Evolutionary conservation across 306 rosid genomes (phyloP).

Genomic region (Calophaca sinica): DNA sequence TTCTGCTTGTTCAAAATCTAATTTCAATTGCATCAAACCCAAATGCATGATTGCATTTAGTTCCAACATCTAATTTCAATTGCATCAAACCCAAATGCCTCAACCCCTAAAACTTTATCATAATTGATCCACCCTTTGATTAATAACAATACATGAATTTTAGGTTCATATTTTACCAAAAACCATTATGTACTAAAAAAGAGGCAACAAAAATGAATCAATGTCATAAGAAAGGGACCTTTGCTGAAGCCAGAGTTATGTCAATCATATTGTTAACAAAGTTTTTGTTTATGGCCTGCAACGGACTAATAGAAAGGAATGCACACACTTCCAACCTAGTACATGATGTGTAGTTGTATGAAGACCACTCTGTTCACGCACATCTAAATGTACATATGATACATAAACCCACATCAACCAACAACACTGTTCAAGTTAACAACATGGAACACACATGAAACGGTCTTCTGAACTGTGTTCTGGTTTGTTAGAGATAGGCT

Average conservation of each 20-base stretch:
- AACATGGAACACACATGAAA: neutral
- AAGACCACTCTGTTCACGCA: constrained; percentile 26
- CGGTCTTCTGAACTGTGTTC: constrained; percentile 4
- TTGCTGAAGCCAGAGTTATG: too few relatives aligned
- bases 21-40: too few relatives aligned
- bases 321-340: too few relatives aligned
- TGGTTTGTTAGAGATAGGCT: neutral
- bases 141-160: neutral
- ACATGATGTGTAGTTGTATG: neutral
- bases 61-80: too few relatives aligned
- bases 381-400: neutral
- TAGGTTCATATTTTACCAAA: neutral
- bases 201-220: constrained; percentile 31
- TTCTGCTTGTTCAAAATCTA: too few relatives aligned
- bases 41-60: too few relatives aligned
- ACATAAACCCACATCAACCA: constrained; percentile 25
- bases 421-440: constrained; percentile 30
- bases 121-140: neutral
- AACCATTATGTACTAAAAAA: constrained; percentile 17
- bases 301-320: too few relatives aligned
- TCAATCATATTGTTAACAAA: too few relatives aligned
- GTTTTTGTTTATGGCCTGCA: too few relatives aligned
- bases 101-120: neutral
- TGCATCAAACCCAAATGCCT: neutral
- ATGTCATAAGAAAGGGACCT: neutral